Evolutionary conservation across 2,329 filamentous ascomycete genomes (phyloP).

Genomic region (Emmonsia crescens): DNA sequence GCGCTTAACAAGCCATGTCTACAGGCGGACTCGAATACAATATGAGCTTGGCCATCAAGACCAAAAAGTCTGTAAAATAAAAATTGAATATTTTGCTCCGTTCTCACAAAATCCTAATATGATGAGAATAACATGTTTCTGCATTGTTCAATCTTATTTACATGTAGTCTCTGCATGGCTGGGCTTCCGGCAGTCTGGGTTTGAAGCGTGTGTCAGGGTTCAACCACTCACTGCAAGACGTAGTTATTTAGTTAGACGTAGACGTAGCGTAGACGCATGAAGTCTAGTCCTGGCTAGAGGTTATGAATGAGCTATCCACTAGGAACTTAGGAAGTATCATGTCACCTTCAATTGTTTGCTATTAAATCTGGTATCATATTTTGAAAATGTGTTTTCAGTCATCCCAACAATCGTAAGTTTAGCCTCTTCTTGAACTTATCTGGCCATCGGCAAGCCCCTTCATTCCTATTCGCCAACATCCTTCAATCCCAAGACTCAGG

Average conservation of each 20-base stretch:
- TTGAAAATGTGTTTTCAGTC: background rate
- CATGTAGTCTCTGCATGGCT: background rate
- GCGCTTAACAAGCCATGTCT: background rate
- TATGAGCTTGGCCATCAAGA: background rate
- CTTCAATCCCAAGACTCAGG: background rate
- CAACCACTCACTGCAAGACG: background rate
- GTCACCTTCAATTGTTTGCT: background rate
- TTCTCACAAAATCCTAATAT: background rate
- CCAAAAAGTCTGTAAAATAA: background rate
- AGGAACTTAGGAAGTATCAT: background rate
- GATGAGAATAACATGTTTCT: background rate
- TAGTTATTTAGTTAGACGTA: no score
- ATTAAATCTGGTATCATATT: background rate
- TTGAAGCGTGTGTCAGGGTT: slow-evolving; percentile 2
- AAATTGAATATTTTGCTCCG: background rate
- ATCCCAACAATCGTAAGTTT: background rate
- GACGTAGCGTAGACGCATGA: background rate
- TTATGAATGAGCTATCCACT: background rate
- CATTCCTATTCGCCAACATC: background rate
- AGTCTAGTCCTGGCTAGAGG: background rate
- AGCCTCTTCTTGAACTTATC: background rate
- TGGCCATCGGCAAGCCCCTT: background rate
- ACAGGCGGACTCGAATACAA: background rate
- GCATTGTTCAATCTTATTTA: background rate
- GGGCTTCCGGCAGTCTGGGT: background rate